Evolutionary conservation across 2,329 filamentous ascomycete genomes (phyloP), one percentile per base, ranked within the genome.

Genomic region (Cordyceps militaris): DNA sequence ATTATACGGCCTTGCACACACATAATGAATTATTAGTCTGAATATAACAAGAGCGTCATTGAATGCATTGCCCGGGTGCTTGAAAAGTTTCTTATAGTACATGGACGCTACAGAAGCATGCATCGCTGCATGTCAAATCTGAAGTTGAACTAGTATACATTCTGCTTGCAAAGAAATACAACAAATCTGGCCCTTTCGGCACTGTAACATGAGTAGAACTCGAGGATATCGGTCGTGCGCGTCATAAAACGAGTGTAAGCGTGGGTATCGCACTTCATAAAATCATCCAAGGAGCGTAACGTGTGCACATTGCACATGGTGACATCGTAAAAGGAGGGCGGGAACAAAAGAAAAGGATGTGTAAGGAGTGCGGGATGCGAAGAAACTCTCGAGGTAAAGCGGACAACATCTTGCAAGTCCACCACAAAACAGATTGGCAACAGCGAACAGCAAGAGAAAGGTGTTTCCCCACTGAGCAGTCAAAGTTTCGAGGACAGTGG

Each of bases 271-370:
- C 44, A 34, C 54, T 26, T 56, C 44, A 49, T 56, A 49, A 49
- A 48, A 16, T 57, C 48, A 40, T 58, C 13, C 6, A 58, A 52
- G 11, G 47, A 56, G 34, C 44, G 54, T 56, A 13, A 36, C 32
- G 44, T 56, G 44, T 49, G 44, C 32, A 7, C 16, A 11, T 28
- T 2, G 44, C 54, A 49, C 44, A 56, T 56, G 34, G 34, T 56
- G 24, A 24, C 23, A n/a, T 49, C 54, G 34, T 56, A 21, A 11
- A 42, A 49, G 16, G 32, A 56, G 44, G n/a, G 54, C 43, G 53
- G 38, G n/a, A 21, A 21, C 32, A 8, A 21, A 21, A 0, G n/a
- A n/a, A 19, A 14, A 10, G 24, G 13, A 47, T 34, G 11, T 19
- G 5, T 11, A 50, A 6, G 30, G 26, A 21, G 23, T n/a, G 44